Evolutionary conservation across 1,284 basidiomycete species (phyloP), one percentile per base, ranked within the genome.

Genomic region (Bjerkandera adusta): DNA sequence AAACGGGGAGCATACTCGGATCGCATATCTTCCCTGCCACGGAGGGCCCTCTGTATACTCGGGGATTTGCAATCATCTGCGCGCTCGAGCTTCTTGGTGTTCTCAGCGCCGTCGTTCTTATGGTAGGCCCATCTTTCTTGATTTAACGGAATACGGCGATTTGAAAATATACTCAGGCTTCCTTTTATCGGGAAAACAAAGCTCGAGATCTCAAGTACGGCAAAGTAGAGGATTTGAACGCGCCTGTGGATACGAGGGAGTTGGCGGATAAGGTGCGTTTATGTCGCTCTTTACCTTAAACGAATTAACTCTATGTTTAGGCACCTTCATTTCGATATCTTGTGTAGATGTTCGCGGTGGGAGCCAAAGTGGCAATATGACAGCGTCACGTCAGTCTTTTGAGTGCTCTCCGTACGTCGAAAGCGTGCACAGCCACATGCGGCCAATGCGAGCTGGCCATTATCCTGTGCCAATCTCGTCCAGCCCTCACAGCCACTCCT

Each of bases 1-100:
- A 89, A 59, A 77, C 73, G 46, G 86, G 86, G 11, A 85, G 80
- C 52, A 70, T 89, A 26, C 68, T 89, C 16, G 85, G 85, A 21
- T 82, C 85, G 1, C 84, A 89, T 53, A 59, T 89, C 10, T 88
- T 79, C 60, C 86, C 85, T 0, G 63, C 75, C 24, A 73, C 72
- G 0, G 79, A 89, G 38, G 77, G 77, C 0, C 85, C 86, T 0
- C 61, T 64, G 33, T 89, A 89, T 53, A 73, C 70, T 24, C 76
- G 76, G 57, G 85, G 85, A 32, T 87, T 85, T 57, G 79, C 75
- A 12, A 81, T 83, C 4, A 72, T 72, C 0, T 77, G 76, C 43
- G 77, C 69, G 0, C 68, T 88, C 22, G 69, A 78, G 48, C 81
- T 85, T 53, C 62, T 86, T n/a, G 78, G 71, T 8, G 75, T 77